Percentiles rank a stretch among this genome's conserved stretches.
These are phyloP conservation scores for Baorangia bicolor DNA, from an alignment of 768 basidiomycete species.

Conservation along the genomic window DNA sequence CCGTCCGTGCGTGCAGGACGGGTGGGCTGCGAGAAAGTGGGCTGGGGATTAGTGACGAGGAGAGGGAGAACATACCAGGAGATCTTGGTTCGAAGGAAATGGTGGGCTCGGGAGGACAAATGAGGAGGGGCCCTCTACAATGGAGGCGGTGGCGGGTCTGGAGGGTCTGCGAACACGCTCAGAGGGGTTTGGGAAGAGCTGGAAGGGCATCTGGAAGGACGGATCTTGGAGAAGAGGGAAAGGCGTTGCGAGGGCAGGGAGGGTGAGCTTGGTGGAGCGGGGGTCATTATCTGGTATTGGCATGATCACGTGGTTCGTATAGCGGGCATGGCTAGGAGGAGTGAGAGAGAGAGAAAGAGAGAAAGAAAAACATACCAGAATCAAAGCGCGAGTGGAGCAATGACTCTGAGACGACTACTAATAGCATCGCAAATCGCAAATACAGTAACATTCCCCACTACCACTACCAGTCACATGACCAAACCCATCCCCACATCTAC, in stretches of 20 bases:
- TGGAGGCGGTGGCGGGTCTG: constrained; percentile 45
- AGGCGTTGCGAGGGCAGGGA: constrained; percentile 20
- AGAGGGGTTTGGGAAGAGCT: constrained; percentile 29
- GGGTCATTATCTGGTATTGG: constrained; percentile 25
- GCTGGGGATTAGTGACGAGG: background rate
- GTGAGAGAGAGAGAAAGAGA: background rate
- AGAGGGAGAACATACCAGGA: constrained; percentile 7
- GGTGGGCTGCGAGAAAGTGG: constrained; percentile 2
- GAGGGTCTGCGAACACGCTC: constrained; percentile 31
- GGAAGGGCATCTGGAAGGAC: constrained; percentile 33
- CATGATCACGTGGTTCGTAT: constrained; percentile 28
- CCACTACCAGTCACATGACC: constrained; percentile 28
- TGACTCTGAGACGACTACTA: background rate
- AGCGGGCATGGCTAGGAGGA: background rate
- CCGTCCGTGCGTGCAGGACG: constrained; percentile 4
- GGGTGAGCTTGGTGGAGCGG: constrained; percentile 6
- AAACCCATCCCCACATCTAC: constrained; percentile 14
- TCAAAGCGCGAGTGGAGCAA: background rate
- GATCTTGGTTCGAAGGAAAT: constrained; percentile 1
- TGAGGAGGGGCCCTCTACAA: constrained; percentile 38
- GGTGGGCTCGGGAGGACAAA: constrained; percentile 43
- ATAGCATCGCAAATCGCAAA: background rate
- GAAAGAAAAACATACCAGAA: background rate
- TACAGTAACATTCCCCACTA: constrained; percentile 20
- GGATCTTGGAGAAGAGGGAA: constrained; percentile 26